Percentiles rank a stretch among this genome's conserved stretches.
These are phyloP conservation scores for Colletotrichum costaricense DNA, from an alignment of 2,329 filamentous ascomycete species.

Conservation along the genomic window DNA sequence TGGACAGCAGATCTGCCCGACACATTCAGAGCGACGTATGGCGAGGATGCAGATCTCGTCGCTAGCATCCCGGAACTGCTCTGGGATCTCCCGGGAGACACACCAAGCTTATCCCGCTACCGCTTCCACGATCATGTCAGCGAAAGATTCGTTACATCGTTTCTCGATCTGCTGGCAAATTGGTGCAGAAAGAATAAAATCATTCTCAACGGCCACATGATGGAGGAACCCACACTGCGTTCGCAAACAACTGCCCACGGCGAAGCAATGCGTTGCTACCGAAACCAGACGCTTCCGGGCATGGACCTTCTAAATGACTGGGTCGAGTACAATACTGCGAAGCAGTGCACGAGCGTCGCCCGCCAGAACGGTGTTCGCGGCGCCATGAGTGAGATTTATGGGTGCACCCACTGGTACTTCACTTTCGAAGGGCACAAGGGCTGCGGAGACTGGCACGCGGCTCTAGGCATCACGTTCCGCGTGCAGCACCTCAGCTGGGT, in stretches of 20 bases:
- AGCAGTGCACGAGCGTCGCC: constrained; percentile 44
- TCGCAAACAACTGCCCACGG: constrained; percentile 45
- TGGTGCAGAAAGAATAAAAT: constrained; percentile 44
- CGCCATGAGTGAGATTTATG: constrained; percentile 45
- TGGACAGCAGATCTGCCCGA: constrained; percentile 44
- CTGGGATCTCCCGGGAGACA: constrained; percentile 43
- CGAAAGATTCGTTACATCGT: constrained; percentile 45
- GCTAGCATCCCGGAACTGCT: constrained; percentile 42
- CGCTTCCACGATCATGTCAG: constrained; percentile 46
- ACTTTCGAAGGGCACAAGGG: constrained; percentile 47
- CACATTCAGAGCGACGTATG: constrained; percentile 41
- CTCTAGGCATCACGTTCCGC: constrained; percentile 45
- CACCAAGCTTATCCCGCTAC: constrained; percentile 42
- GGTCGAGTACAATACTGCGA: constrained; percentile 47
- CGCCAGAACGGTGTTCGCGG: constrained; percentile 44
- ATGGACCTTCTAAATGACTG: constrained; percentile 45
- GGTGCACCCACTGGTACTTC: constrained; percentile 46
- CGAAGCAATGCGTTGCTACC: constrained; percentile 47
- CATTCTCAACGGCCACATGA: constrained; percentile 45
- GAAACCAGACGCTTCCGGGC: constrained; percentile 44
- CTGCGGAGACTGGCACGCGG: constrained; percentile 48
- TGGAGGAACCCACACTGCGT: constrained; percentile 45
- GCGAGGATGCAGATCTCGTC: constrained; percentile 37
- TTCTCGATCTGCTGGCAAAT: constrained; percentile 42
- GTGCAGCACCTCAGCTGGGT: constrained; percentile 46